phyloP scores from a whole-genome alignment of 441 rosid species.

The Erysimum cheiri region DNA sequence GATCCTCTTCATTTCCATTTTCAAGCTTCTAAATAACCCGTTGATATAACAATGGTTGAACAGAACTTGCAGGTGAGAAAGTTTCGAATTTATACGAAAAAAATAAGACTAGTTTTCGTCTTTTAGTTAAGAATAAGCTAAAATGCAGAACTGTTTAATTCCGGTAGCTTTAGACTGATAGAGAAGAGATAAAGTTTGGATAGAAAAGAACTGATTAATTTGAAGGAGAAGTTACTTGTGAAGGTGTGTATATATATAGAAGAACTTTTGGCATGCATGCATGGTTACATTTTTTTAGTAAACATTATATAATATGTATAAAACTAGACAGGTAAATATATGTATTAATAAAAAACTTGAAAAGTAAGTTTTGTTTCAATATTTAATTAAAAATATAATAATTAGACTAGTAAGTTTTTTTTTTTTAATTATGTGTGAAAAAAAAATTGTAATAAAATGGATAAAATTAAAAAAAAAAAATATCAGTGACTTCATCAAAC shows the following conservation, averaged over 20 bases:
- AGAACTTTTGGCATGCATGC: slow-evolving; percentile 31
- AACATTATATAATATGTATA: neutral
- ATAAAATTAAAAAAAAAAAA: neutral
- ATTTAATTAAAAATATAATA: too few species aligned
- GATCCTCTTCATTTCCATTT: slow-evolving; percentile 38
- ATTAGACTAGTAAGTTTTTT: neutral
- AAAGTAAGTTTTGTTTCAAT: too few species aligned
- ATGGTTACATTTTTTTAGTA: neutral
- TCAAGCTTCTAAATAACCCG: slow-evolving; percentile 15
- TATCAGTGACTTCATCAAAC: slow-evolving; percentile 27
- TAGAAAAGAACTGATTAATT: slow-evolving; percentile 11
- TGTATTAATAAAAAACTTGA: neutral
- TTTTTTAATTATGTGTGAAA: neutral
- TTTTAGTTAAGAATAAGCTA: neutral
- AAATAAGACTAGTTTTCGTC: slow-evolving; percentile 7
- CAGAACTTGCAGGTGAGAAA: slow-evolving; percentile 1
- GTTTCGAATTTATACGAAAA: neutral
- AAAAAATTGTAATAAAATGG: neutral
- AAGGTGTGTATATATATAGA: slow-evolving; percentile 25
- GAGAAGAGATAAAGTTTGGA: slow-evolving; percentile 9
- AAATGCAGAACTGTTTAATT: neutral
- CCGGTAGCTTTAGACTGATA: slow-evolving; percentile 12
- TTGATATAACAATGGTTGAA: slow-evolving; percentile 25
- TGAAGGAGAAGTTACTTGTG: slow-evolving; percentile 27
- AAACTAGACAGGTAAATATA: neutral